Evolutionary conservation across 129 eudicot species (phyloP), one percentile per base, ranked within the genome.

Genomic region (Arctium minus): DNA sequence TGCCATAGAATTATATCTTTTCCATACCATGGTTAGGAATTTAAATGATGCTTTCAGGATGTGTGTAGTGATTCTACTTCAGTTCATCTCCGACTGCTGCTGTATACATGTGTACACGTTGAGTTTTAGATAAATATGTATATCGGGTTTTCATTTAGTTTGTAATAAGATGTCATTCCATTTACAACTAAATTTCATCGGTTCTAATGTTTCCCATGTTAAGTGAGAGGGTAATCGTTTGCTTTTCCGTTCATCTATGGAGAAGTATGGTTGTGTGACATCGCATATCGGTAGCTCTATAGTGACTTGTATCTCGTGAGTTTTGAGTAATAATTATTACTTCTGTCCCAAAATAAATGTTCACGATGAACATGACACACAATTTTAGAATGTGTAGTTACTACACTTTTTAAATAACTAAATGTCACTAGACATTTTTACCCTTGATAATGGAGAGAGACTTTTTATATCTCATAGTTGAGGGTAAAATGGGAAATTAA

Each of bases 61-160:
- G 56, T 46, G 36, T 33, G 56, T 10, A 46, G 56, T 10, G 56
- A 11, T 46, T 46, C 56, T 46, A 46, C 56, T 46, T 46, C 56
- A 10, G 9, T 46, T 46, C 10, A 46, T 50, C 18, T 12, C 62
- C 6, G 18, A 56, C 5, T 56, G 67, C 67, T 56, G 27, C 17
- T 44, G 73, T 81, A 73, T 73, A 39, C 74, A 62, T 38, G 73
- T 73, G 33, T 36, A 81, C 62, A 36, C 39, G 11, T 67, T 79
- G 74, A 36, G 40, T 65, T 62, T 22, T 79, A 36, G 30, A 64
- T 62, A 15, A 17, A 56, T 18, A n/a, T 64, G 22, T 2, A 22
- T 18, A 18, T 6, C 8, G 68, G 27, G 2, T 67, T 8, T 67
- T 67, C 15, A 7, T 67, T 5, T 67, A 8, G 33, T 27, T 67